Evolutionary conservation across 2,329 filamentous ascomycete genomes (phyloP).

Genomic region (Xylariales sp.): DNA sequence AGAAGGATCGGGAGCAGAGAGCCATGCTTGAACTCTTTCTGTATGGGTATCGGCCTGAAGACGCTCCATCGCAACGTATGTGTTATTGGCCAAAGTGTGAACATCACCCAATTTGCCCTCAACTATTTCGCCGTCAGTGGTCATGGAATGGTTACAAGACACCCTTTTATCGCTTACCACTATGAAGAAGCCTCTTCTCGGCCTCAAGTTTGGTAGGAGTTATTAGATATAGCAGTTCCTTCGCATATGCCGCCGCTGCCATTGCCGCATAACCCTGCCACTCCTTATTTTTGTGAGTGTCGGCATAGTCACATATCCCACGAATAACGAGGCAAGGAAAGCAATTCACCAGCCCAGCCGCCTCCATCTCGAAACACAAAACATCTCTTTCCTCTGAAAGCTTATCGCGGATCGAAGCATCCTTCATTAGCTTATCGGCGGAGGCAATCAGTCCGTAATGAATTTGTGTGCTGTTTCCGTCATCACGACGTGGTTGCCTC

Average conservation of each 20-base stretch:
- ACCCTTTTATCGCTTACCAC: too few species aligned
- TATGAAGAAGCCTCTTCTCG: not conserved
- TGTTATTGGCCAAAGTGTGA: not conserved
- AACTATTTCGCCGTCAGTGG: not conserved
- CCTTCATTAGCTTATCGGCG: constrained; percentile 23
- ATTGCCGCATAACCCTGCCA: constrained; percentile 21
- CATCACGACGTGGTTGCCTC: too few species aligned
- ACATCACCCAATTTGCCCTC: not conserved
- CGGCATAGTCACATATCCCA: constrained; percentile 24
- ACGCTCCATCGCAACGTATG: not conserved
- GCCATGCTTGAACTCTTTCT: constrained; percentile 9
- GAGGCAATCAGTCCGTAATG: constrained; percentile 31
- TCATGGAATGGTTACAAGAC: too few species aligned
- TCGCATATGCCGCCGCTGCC: constrained; percentile 20
- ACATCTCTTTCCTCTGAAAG: constrained; percentile 9
- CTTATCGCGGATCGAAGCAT: constrained; percentile 18
- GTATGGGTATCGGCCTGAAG: not conserved
- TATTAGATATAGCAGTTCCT: constrained; percentile 11
- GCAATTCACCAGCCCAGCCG: not conserved
- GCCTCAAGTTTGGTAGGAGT: constrained; percentile 6
- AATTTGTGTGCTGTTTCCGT: too few species aligned
- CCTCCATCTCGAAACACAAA: constrained; percentile 9
- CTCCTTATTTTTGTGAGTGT: constrained; percentile 17
- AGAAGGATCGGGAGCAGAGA: not conserved
- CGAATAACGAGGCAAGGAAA: constrained; percentile 2